These are phyloP conservation scores for Castanea mollissima DNA, from an alignment of 306 rosid species.

Conservation along the genomic window DNA sequence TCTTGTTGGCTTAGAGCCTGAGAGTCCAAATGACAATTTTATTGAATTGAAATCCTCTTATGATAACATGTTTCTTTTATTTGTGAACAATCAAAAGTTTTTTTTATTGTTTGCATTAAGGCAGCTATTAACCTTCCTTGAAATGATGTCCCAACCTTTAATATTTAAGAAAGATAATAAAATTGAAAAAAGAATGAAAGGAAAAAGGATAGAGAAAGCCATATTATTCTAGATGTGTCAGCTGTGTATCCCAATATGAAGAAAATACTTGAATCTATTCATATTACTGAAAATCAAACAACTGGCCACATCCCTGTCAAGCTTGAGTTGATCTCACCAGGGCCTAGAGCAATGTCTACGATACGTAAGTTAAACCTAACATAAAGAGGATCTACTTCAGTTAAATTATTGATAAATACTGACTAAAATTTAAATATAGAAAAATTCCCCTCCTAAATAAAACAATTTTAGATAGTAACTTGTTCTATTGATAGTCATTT, in stretches of 20 bases:
- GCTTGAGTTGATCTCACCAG: neutral
- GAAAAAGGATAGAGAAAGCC: neutral
- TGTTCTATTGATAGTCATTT: neutral
- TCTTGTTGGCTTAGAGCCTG: too few species aligned
- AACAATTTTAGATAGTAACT: neutral
- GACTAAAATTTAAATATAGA: neutral
- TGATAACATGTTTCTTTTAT: neutral
- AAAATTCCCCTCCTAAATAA: neutral
- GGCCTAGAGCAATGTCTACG: neutral
- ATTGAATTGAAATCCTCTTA: neutral
- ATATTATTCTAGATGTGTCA: neutral
- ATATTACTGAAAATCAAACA: neutral
- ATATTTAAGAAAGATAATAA: neutral
- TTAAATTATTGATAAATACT: neutral
- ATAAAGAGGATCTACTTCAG: too few species aligned
- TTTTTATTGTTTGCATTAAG: neutral
- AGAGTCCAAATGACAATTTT: neutral
- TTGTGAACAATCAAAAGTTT: neutral
- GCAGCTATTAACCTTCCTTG: neutral
- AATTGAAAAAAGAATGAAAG: neutral
- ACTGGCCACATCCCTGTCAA: neutral
- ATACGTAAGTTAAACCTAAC: neutral
- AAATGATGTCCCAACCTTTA: neutral
- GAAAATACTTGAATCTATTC: neutral
- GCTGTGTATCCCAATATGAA: neutral